Evolutionary conservation across 148 eudicot species (phyloP).

Genomic region (Arbutus unedo): DNA sequence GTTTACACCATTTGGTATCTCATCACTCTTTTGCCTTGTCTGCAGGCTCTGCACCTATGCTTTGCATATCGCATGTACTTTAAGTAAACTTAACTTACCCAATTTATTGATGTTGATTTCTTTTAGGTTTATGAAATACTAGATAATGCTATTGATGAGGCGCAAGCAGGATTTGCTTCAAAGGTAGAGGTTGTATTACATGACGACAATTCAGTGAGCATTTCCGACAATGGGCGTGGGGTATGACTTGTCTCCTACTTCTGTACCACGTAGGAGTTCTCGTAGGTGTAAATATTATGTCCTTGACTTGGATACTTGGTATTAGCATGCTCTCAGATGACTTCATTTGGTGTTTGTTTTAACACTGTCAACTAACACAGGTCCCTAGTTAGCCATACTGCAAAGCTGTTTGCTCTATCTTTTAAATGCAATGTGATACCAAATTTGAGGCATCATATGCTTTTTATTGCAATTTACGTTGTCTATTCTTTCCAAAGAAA

Average conservation of each 20-base stretch:
- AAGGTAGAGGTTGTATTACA: constrained; percentile 63
- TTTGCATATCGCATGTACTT: not conserved
- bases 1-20: constrained; percentile 87
- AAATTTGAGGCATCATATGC: not conserved
- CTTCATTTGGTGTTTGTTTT: not conserved
- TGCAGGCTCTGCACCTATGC: not conserved
- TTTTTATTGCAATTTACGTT: not conserved
- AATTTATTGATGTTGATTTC: constrained; percentile 11
- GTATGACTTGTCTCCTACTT: constrained; percentile 41
- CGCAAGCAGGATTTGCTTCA: constrained; percentile 96
- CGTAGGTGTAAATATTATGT: not conserved
- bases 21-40: constrained; percentile 11
- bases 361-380: not conserved
- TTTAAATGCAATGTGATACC: not conserved
- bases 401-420: not conserved
- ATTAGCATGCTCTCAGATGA: not conserved
- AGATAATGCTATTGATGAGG: constrained; percentile 94
- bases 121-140: constrained; percentile 89
- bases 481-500: not conserved
- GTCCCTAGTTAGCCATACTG: not conserved
- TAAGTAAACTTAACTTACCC: not conserved
- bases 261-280: constrained; percentile 5
- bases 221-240: constrained; percentile 98
- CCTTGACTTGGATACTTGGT: constrained; percentile 1
- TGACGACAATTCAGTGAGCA: constrained; percentile 84